Evolutionary conservation across 148 eudicot genomes (phyloP), one percentile per base, ranked within the genome.

Genomic region (Amaranthus palmeri): DNA sequence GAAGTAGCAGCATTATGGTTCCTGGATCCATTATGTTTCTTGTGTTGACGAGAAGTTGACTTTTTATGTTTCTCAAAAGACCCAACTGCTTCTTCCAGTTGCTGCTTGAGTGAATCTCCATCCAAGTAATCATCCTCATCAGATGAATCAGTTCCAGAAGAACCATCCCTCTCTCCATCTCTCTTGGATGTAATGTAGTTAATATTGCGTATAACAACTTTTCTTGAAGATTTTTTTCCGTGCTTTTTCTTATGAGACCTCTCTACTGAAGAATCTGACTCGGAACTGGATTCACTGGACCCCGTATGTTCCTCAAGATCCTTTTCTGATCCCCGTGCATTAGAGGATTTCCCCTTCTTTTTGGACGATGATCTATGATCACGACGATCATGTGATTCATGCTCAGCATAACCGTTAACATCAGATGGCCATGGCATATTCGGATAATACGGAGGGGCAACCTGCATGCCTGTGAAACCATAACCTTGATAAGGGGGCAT

Each of bases 121-220:
- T 84, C 77, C 52, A 80, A 25, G 46, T 67, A 74, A 75, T 67
- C 86, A 80, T 84, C 85, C 53, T 87, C 86, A 61, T 79, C 90
- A 68, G 88, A 86, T 53, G 87, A 86, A 77, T 72, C 68, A 18
- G 68, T 84, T 72, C 85, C 85, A 10, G 88, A 84, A 65, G 74
- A 67, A 70, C 74, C 73, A 67, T 67, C 72, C 60, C 76, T 67
- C 46, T 81, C 88, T 71, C 68, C 87, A 52, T 87, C 87, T 76
- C 77, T 78, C 73, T 78, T 83, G 52, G 92, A 84, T 17, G 91
- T 74, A 43, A 88, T 84, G 78, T 92, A 92, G 74, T 92, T 92
- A 60, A 92, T 84, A 71, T 92, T 88, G 58, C 88, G 88, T 58
- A 90, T 90, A 6, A 92, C 87, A 14, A 92, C 93, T 72, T 84